phyloP scores from a whole-genome alignment of 2,329 filamentous ascomycete genomes.

The Septoria linicola region DNA sequence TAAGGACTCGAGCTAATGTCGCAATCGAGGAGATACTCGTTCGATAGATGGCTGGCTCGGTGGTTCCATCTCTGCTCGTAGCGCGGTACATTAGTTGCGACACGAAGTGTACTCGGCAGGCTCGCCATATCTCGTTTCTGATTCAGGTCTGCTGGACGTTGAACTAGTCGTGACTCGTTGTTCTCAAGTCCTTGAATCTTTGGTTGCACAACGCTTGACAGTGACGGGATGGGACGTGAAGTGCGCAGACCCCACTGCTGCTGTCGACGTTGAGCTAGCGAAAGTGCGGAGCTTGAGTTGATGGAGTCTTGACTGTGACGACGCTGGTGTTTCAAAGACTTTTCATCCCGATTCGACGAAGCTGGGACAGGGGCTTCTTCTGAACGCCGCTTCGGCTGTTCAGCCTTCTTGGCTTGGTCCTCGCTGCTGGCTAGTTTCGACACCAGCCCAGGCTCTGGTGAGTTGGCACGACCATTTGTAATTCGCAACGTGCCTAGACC shows the following conservation, averaged over 20 bases:
- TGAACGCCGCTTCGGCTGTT: background rate
- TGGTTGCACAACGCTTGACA: background rate
- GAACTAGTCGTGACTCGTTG: background rate
- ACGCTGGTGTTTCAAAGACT: background rate
- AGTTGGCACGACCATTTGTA: slow-evolving; percentile 47
- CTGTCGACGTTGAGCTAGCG: slow-evolving; percentile 14
- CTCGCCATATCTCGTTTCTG: slow-evolving; percentile 9
- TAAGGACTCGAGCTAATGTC: slow-evolving; percentile 29
- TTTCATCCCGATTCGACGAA: background rate
- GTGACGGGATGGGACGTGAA: slow-evolving; percentile 3
- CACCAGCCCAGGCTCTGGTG: slow-evolving; percentile 44
- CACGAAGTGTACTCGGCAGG: background rate
- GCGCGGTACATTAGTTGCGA: slow-evolving; percentile 18
- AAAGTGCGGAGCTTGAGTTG: background rate
- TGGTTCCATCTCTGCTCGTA: slow-evolving; percentile 28
- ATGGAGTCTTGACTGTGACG: slow-evolving; percentile 9
- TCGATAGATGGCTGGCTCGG: slow-evolving; percentile 27
- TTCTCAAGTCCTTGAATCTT: slow-evolving; percentile 2
- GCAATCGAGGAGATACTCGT: slow-evolving; percentile 30
- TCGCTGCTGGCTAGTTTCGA: slow-evolving; percentile 13
- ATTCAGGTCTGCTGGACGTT: background rate
- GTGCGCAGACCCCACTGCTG: slow-evolving; percentile 18
- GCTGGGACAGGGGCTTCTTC: slow-evolving; percentile 1
- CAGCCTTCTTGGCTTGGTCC: slow-evolving; percentile 1
- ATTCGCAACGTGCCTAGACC: slow-evolving; percentile 47